Evolutionary conservation across 2,329 filamentous ascomycete genomes (phyloP).

Genomic region (Apiospora arundinis): DNA sequence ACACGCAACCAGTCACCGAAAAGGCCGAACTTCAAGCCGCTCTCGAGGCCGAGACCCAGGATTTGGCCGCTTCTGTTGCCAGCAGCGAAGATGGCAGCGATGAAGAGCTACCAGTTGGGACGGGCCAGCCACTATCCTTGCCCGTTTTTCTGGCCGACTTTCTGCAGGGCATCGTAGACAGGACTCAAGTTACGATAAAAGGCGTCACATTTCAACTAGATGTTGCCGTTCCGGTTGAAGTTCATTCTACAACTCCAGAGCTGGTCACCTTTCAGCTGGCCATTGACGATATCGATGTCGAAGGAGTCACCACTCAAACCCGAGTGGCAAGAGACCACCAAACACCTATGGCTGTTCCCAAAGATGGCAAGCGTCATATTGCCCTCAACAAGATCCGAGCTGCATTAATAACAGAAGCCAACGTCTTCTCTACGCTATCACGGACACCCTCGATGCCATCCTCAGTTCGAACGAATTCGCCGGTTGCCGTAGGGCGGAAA

Average conservation of each 20-base stretch:
- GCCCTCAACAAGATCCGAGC: slow-evolving; percentile 68
- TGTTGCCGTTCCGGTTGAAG: slow-evolving; percentile 60
- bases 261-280: slow-evolving; percentile 69
- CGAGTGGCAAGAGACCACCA: slow-evolving; percentile 39
- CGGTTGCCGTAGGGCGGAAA: slow-evolving; percentile 41
- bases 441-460: slow-evolving; percentile 65
- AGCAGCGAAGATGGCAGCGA: slow-evolving; percentile 68
- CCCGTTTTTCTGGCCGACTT: slow-evolving; percentile 75
- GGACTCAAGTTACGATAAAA: slow-evolving; percentile 70
- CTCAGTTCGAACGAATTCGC: slow-evolving; percentile 57
- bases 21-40: slow-evolving; percentile 73
- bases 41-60: slow-evolving; percentile 66
- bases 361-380: slow-evolving; percentile 70
- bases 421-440: slow-evolving; percentile 66
- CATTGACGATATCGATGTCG: slow-evolving; percentile 69
- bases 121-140: slow-evolving; percentile 71
- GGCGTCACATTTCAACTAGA: slow-evolving; percentile 72
- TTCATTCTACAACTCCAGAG: slow-evolving; percentile 53
- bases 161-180: slow-evolving; percentile 75
- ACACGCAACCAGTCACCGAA: slow-evolving; percentile 71
- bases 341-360: slow-evolving; percentile 50
- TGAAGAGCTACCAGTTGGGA: slow-evolving; percentile 68
- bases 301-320: slow-evolving; percentile 62
- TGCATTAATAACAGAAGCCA: slow-evolving; percentile 70
- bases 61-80: slow-evolving; percentile 65